Base-by-base conservation (phyloP, 106 monocot species). In the Dendrobium catenatum region DNA sequence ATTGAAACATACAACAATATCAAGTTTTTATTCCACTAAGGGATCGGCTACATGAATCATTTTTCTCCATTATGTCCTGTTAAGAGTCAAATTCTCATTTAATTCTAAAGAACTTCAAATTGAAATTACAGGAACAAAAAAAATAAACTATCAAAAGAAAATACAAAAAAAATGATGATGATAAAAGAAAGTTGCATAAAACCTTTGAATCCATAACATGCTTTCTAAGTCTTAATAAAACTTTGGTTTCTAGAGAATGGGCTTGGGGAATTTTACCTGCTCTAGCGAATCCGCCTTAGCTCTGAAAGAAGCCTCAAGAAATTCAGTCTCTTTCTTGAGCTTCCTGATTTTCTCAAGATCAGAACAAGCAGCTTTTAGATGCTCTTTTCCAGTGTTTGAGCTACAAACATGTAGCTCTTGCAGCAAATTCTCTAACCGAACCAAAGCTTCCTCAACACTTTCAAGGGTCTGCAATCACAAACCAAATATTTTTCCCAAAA, bases 261-360 rank as follows among this genome's bases (percentile, higher is more conserved):
- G 24, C 40, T 78, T 46, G 33, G 24, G n/a, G 19, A 0, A 3
- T 74, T 1, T 37, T 84, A 92, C 97, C 90, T 89, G 81, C 54
- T 91, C 84, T 42, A 95, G 42, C 77, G 92, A 92, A 18, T 82
- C 91, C 78, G 88, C 88, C 75, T 95, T 95, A 81, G 93, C 99
- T 86, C 99, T 91, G 78, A 95, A 93, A 55, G 99, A 95, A 73
- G 90, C 99, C 78, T 99, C 99, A 47, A 99, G 93, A 93, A 99
- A 99, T 83, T 99, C 99, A 86, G 95, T 93, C 83, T 99, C 95
- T 81, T 95, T 99, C 79, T 99, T 99, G 76, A 99, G 91, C 81
- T 91, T 99, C 72, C 99, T 89, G 78, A 99, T 88, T 76, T 82
- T 93, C 85, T 99, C 95, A 61, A 99, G 91, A 56, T 99, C 95